Evolutionary conservation across 2,329 filamentous ascomycete species (phyloP).

Genomic region (Lasiodiplodia hormozganensis): DNA sequence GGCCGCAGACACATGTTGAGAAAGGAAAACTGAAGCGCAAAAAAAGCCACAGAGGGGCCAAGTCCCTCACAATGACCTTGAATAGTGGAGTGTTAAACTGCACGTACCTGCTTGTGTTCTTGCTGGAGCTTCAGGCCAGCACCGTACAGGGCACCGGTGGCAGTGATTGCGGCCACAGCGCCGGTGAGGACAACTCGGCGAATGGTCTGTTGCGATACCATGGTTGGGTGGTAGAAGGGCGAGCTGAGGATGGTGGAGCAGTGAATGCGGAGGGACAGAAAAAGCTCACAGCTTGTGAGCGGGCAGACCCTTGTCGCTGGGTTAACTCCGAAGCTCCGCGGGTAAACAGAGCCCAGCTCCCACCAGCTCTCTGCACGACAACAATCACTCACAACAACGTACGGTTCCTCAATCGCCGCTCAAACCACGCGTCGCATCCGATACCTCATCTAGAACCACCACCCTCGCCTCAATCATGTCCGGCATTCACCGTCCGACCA

Average conservation of each 20-base stretch:
- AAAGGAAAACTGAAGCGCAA: background rate
- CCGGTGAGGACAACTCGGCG: constrained; percentile 62
- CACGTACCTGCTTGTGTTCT: constrained; percentile 58
- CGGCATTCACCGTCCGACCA: constrained; percentile 39
- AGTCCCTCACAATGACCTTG: background rate
- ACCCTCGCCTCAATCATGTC: constrained; percentile 37
- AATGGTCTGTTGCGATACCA: constrained; percentile 37
- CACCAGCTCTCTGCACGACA: constrained; percentile 9
- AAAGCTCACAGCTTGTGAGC: background rate
- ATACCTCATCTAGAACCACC: background rate
- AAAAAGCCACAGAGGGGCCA: background rate
- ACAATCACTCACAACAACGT: background rate
- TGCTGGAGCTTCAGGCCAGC: constrained; percentile 63
- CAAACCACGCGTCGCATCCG: background rate
- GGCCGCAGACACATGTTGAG: background rate
- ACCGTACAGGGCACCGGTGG: constrained; percentile 65
- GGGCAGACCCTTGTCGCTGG: constrained; percentile 4
- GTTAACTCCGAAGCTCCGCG: constrained; percentile 24
- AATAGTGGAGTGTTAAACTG: background rate
- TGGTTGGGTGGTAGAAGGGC: background rate
- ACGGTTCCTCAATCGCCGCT: background rate
- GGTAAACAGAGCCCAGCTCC: constrained; percentile 13
- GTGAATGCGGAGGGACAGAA: constrained; percentile 6
- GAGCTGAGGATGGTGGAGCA: background rate
- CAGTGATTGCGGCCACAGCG: constrained; percentile 63